Evolutionary conservation across 1,284 basidiomycete species (phyloP), one percentile per base, ranked within the genome.

Genomic region (Ceratorhiza oryzae-sativae): DNA sequence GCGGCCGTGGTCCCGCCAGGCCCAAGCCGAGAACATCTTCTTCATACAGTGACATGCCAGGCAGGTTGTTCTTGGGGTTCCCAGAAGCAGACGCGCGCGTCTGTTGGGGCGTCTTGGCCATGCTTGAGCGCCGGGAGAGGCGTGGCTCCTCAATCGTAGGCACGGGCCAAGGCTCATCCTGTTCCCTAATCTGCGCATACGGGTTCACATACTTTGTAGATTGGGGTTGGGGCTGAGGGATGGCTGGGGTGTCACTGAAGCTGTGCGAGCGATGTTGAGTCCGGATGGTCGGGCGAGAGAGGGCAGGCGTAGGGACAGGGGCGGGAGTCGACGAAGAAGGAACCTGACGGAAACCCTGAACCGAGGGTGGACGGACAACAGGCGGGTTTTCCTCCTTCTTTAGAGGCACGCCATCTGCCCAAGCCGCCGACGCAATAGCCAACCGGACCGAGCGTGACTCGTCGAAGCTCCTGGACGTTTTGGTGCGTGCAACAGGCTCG

Each of bases 391-490:
- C 32, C 20, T 45, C 36, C 12, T 60, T 30, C 36, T 42, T 20
- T 4, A 49, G 20, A 5, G 46, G 20, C 12, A 32, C 51, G 6
- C 61, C 61, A 30, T 63, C 61, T n/a, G 45, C 61, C 61, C 61
- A 63, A 8, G 61, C 61, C 12, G 23, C 25, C 46, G 61, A n/a
- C 2, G 61, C 45, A 49, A 63, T 63, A 12, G 61, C 61, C 45
- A 63, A 30, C 20, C 61, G 61, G n/a, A n/a, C 36, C 5, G 25
- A 12, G 10, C 59, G 59, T 3, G 9, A 2, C 3, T 49, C 61
- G 61, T 63, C 61, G 34, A 63, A 63, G 42, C 61, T 45, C 41
- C 61, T 42, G 45, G 61, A 63, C 20, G 45, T 45, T 45, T 63
- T 63, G 45, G 61, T 63, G 9, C 61, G 61, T 30, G 42, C 18